Evolutionary conservation across 345 rosid genomes (phyloP).

Genomic region (Eucalyptus tenuipes): DNA sequence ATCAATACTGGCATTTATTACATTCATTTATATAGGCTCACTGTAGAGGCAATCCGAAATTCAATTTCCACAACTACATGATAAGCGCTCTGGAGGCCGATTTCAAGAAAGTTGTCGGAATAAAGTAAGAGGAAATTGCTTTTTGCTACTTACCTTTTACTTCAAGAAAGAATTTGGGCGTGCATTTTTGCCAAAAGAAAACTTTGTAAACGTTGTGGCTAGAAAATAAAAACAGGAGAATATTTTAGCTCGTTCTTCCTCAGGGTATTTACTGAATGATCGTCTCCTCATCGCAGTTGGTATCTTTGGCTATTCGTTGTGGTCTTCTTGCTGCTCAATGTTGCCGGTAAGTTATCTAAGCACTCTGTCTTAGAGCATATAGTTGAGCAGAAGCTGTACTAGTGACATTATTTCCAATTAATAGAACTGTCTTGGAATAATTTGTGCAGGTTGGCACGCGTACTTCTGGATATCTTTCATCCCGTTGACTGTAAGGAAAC

Average conservation of each 20-base stretch:
- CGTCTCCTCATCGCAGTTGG: conserved; percentile 39
- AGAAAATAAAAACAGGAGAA: not conserved
- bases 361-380: not conserved
- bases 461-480: conserved; percentile 74
- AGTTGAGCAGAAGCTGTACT: not conserved
- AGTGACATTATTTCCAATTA: not conserved
- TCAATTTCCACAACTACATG: conserved; percentile 79
- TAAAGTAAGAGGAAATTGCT: conserved; percentile 30
- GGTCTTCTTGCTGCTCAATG: conserved; percentile 64
- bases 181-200: not conserved
- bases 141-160: not conserved
- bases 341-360: conserved; percentile 25
- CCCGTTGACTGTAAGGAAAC: conserved; percentile 51
- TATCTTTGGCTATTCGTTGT: conserved; percentile 86
- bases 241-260: not conserved
- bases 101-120: conserved; percentile 92
- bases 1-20: not conserved
- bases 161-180: not conserved
- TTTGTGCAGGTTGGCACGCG: conserved; percentile 63
- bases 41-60: conserved; percentile 59
- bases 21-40: conserved; percentile 39
- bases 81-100: conserved; percentile 85
- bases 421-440: not conserved
- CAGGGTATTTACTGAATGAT: not conserved
- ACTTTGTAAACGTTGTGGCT: not conserved